These are phyloP conservation scores for Sporothrix protearum DNA, from an alignment of 2,329 filamentous ascomycete genomes.

Conservation along the genomic window DNA sequence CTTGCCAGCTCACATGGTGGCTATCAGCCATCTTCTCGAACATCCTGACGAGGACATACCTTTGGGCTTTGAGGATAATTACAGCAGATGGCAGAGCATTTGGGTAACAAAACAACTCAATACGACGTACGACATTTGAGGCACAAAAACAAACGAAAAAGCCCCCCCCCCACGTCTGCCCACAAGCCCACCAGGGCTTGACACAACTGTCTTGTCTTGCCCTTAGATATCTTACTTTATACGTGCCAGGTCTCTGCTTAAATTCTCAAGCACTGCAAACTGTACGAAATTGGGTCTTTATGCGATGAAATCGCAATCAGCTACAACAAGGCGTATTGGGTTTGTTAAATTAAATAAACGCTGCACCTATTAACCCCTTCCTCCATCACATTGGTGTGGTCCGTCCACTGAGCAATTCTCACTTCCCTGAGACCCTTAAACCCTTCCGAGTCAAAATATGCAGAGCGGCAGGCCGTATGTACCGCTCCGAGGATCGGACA, in stretches of 20 bases:
- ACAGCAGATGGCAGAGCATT: neutral
- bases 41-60: neutral
- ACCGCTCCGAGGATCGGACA: conserved; percentile 9
- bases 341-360: neutral
- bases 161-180: neutral
- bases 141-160: neutral
- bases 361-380: neutral
- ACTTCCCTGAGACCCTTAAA: neutral
- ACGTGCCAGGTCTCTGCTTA: neutral
- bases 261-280: neutral
- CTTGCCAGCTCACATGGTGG: too few relatives aligned
- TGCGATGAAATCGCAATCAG: neutral
- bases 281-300: neutral
- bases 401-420: neutral
- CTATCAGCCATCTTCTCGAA: neutral
- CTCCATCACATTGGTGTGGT: neutral
- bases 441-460: neutral
- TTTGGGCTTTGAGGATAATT: neutral
- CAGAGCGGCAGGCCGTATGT: neutral
- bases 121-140: neutral
- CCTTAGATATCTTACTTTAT: neutral
- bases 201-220: neutral
- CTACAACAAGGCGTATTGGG: neutral
- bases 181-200: neutral
- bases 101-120: neutral